Evolutionary conservation across 345 rosid genomes (phyloP).

Genomic region (Eucalyptus marginata): DNA sequence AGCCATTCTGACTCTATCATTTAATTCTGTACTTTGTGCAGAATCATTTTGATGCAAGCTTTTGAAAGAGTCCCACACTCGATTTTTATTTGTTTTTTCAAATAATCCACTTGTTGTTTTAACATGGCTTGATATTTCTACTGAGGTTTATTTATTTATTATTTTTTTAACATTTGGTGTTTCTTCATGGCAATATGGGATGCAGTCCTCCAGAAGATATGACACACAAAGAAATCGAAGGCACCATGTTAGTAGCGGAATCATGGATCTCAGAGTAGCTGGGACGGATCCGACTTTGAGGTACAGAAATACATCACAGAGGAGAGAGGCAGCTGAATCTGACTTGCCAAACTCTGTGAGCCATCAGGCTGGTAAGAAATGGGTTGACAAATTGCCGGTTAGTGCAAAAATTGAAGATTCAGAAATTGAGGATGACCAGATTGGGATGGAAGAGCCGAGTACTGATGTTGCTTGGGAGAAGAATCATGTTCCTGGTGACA

Average conservation of each 20-base stretch:
- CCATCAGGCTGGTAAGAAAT: not conserved
- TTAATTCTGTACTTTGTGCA: not conserved
- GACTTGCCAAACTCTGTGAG: not conserved
- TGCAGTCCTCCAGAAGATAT: conserved; percentile 18
- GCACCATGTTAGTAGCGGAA: conserved; percentile 1
- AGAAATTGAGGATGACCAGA: conserved; percentile 56
- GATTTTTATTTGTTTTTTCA: not conserved
- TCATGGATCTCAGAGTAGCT: not conserved
- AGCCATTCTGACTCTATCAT: not conserved
- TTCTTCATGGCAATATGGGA: conserved; percentile 2
- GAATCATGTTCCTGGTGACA: not conserved
- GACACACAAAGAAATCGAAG: not conserved
- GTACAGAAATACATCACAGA: not conserved
- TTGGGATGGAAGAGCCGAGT: conserved; percentile 19
- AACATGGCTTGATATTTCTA: not conserved
- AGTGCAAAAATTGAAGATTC: not conserved
- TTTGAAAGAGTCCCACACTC: not conserved
- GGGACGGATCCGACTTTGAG: not conserved
- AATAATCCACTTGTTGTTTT: not conserved
- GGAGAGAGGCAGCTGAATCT: not conserved
- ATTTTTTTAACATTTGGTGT: not conserved
- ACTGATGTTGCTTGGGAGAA: not conserved
- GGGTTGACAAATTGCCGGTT: conserved; percentile 1
- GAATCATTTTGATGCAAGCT: not conserved
- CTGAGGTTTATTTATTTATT: not conserved